These are phyloP conservation scores for Warburgia ugandensis DNA, from an alignment of 164 flowering plant species.

Conservation along the genomic window DNA sequence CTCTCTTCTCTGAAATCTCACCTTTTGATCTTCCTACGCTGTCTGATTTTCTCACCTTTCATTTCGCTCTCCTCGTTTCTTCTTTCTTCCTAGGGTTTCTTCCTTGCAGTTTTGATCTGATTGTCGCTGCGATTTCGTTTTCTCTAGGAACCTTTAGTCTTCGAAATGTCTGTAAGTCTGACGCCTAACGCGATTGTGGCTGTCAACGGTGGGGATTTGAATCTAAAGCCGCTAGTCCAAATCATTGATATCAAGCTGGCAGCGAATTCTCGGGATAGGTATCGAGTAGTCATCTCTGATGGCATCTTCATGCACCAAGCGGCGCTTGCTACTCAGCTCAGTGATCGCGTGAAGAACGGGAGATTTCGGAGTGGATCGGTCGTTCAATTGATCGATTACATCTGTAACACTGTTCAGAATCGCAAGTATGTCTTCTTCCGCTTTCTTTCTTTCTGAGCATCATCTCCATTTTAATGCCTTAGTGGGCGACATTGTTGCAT, in stretches of 20 bases:
- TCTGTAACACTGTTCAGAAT: conserved; percentile 71
- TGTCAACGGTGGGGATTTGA: conserved; percentile 62
- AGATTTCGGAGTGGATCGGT: conserved; percentile 63
- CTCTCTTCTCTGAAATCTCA: too few relatives aligned
- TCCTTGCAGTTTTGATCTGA: too few relatives aligned
- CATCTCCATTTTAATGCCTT: neutral
- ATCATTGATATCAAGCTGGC: conserved; percentile 62
- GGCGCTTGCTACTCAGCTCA: conserved; percentile 88
- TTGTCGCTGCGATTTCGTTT: too few relatives aligned
- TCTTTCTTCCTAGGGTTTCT: too few relatives aligned
- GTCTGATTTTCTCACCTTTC: too few relatives aligned
- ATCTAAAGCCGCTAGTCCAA: conserved; percentile 84
- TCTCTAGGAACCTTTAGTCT: too few relatives aligned
- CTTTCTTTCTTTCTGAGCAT: neutral
- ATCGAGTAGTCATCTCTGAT: conserved; percentile 70
- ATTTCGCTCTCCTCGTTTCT: too few relatives aligned
- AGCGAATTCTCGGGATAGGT: conserved; percentile 57
- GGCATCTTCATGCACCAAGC: conserved; percentile 62
- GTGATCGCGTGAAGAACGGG: conserved; percentile 55
- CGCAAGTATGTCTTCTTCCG: conserved; percentile 41
- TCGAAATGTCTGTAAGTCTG: conserved; percentile 61
- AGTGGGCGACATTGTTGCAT: too few relatives aligned
- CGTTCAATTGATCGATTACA: conserved; percentile 81
- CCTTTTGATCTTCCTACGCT: too few relatives aligned
- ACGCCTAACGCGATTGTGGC: conserved; percentile 70